A percentile compares a stretch with the other conserved stretches of the same genome.
These are phyloP conservation scores for Lithohypha guttulata DNA, from an alignment of 2,329 filamentous ascomycete species.

Conservation along the genomic window DNA sequence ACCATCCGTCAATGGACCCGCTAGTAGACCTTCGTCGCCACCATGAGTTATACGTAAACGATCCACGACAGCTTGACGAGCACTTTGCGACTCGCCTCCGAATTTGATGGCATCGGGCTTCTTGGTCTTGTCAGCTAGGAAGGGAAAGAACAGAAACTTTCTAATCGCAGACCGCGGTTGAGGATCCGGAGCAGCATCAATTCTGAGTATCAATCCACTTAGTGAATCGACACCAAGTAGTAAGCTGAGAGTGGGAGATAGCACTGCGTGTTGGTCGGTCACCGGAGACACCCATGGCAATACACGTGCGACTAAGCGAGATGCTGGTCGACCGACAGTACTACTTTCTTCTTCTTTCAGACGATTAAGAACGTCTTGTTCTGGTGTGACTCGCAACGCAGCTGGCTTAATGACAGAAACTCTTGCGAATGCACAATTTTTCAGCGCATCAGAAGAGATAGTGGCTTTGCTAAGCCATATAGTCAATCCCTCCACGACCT, in stretches of 20 bases:
- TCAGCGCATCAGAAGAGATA: slow-evolving; percentile 58
- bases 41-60: slow-evolving; percentile 56
- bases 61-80: slow-evolving; percentile 61
- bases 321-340: slow-evolving; percentile 46
- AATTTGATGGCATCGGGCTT: slow-evolving; percentile 63
- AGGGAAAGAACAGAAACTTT: slow-evolving; percentile 70
- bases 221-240: slow-evolving; percentile 61
- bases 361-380: slow-evolving; percentile 55
- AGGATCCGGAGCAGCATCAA: slow-evolving; percentile 69
- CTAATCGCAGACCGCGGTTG: slow-evolving; percentile 56
- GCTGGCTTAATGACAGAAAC: slow-evolving; percentile 83
- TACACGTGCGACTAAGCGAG: slow-evolving; percentile 66
- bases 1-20: slow-evolving; percentile 81
- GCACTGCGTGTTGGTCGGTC: slow-evolving; percentile 64
- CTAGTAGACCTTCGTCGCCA: slow-evolving; percentile 53
- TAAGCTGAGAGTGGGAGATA: slow-evolving; percentile 67
- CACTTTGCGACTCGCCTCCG: slow-evolving; percentile 74
- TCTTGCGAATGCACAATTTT: slow-evolving; percentile 63
- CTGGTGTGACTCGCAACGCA: slow-evolving; percentile 59
- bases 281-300: slow-evolving; percentile 77
- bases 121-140: slow-evolving; percentile 48
- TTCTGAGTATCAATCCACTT: slow-evolving; percentile 75
- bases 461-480: slow-evolving; percentile 80
- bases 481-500: slow-evolving; percentile 48
- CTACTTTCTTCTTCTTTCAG: slow-evolving; percentile 54